Evolutionary conservation across 2,329 filamentous ascomycete genomes (phyloP).

Genomic region (Phialophora verrucosa): DNA sequence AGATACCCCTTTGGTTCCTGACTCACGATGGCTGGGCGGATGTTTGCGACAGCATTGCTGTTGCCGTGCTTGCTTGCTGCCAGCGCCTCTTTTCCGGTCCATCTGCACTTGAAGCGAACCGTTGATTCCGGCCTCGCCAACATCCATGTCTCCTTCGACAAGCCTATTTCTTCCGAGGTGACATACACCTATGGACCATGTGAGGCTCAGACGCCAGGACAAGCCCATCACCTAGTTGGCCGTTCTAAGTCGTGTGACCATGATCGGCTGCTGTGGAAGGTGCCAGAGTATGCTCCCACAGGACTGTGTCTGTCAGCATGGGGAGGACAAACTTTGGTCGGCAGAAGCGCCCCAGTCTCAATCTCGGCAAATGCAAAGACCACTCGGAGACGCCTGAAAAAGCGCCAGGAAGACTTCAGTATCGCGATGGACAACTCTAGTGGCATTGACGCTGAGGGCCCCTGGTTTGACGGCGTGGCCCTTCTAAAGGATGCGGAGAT

Average conservation of each 20-base stretch:
- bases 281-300: conserved; percentile 25
- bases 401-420: conserved; percentile 29
- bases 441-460: conserved; percentile 47
- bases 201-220: conserved; percentile 23
- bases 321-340: conserved; percentile 27
- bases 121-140: conserved; percentile 30
- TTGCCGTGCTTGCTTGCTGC: conserved; percentile 21
- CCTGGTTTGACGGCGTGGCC: conserved; percentile 51
- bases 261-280: conserved; percentile 30
- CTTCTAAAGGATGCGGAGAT: conserved; percentile 45
- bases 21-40: conserved; percentile 16
- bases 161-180: conserved; percentile 17
- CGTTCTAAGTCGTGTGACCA: conserved; percentile 25
- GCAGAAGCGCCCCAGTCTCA: conserved; percentile 28
- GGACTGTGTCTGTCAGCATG: conserved; percentile 29
- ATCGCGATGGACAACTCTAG: conserved; percentile 41
- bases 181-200: conserved; percentile 31
- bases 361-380: conserved; percentile 23
- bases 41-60: conserved; percentile 12
- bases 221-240: conserved; percentile 29
- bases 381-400: conserved; percentile 24
- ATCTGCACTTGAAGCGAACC: conserved; percentile 28
- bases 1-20: neutral
- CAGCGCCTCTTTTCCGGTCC: conserved; percentile 20
- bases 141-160: conserved; percentile 25